Percentiles rank a stretch among this genome's conserved stretches.
These are phyloP conservation scores for Tylopilus felleus DNA, from an alignment of 768 basidiomycete species.

Conservation along the genomic window DNA sequence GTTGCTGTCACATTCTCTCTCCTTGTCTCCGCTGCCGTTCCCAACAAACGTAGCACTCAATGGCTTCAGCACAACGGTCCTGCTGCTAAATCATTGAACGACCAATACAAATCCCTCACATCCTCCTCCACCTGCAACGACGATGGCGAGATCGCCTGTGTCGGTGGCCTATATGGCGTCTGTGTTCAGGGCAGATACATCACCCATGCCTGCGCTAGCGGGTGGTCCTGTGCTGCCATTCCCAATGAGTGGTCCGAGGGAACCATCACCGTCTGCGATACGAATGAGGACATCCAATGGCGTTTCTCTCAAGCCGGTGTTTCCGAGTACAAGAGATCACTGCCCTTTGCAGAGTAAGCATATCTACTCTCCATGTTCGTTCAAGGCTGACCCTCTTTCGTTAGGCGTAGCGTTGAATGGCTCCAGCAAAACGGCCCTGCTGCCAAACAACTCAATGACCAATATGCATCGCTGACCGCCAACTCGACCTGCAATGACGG, in stretches of 20 bases:
- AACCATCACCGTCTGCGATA: conserved; percentile 19
- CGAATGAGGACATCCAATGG: conserved; percentile 8
- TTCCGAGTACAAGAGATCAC: conserved; percentile 14
- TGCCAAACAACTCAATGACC: conserved; percentile 23
- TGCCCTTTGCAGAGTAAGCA: not conserved
- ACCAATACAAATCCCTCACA: conserved; percentile 16
- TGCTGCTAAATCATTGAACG: conserved; percentile 24
- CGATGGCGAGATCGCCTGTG: conserved; percentile 17
- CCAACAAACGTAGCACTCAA: conserved; percentile 14
- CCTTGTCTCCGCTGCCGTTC: conserved; percentile 19
- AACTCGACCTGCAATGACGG: conserved; percentile 19
- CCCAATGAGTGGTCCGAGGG: conserved; percentile 23
- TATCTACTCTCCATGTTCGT: not conserved
- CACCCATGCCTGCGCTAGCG: conserved; percentile 6
- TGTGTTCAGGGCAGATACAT: conserved; percentile 9
- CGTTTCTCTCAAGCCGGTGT: conserved; percentile 10
- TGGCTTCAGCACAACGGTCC: conserved; percentile 27
- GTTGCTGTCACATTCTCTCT: conserved; percentile 13
- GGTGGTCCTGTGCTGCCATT: conserved; percentile 24
- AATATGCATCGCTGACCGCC: conserved; percentile 14
- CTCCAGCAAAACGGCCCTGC: conserved; percentile 26
- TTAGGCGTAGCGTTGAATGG: conserved; percentile 13
- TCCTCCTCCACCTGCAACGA: conserved; percentile 15
- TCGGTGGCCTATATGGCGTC: conserved; percentile 4
- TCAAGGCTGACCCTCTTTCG: not conserved